Percentiles rank a stretch among this genome's conserved stretches.
Conservation (phyloP, 345 rosid genomes). For the Ceriops zippeliana region DNA sequence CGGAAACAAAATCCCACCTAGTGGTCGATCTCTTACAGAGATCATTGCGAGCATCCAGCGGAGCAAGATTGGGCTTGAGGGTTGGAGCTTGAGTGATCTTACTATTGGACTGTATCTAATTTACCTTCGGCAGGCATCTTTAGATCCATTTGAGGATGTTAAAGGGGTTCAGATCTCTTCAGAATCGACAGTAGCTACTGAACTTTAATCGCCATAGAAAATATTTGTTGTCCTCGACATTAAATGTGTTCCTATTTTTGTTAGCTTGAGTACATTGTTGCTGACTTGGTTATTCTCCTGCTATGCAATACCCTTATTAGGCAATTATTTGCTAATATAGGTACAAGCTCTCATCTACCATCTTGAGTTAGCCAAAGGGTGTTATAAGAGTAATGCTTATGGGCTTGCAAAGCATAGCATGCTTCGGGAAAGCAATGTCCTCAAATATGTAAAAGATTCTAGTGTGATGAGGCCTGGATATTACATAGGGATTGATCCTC, state of each 20-base stretch:
- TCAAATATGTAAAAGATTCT: constrained; percentile 70
- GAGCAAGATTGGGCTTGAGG: constrained; percentile 83
- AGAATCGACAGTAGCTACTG: constrained; percentile 47
- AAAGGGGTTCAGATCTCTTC: constrained; percentile 67
- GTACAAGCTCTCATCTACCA: constrained; percentile 85
- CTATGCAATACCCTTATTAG: constrained; percentile 12
- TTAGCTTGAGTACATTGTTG: not conserved
- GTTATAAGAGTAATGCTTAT: constrained; percentile 50
- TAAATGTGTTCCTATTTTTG: not conserved
- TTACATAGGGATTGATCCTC: constrained; percentile 68
- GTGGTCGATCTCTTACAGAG: constrained; percentile 64
- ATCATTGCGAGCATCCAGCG: constrained; percentile 80
- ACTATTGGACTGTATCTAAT: constrained; percentile 87
- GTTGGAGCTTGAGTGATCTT: constrained; percentile 93
- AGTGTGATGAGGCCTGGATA: constrained; percentile 95
- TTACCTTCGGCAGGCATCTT: constrained; percentile 78
- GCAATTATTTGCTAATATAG: constrained; percentile 33
- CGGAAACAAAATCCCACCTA: constrained; percentile 46
- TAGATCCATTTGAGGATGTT: constrained; percentile 60
- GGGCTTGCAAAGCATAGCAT: constrained; percentile 65
- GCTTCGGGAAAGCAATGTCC: constrained; percentile 72
- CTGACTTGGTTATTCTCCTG: not conserved
- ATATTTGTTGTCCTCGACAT: not conserved
- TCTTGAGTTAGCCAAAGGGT: constrained; percentile 75
- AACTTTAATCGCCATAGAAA: constrained; percentile 8